These are phyloP conservation scores for Lactarius trivialis DNA, from an alignment of 768 basidiomycete genomes.

Conservation along the genomic window DNA sequence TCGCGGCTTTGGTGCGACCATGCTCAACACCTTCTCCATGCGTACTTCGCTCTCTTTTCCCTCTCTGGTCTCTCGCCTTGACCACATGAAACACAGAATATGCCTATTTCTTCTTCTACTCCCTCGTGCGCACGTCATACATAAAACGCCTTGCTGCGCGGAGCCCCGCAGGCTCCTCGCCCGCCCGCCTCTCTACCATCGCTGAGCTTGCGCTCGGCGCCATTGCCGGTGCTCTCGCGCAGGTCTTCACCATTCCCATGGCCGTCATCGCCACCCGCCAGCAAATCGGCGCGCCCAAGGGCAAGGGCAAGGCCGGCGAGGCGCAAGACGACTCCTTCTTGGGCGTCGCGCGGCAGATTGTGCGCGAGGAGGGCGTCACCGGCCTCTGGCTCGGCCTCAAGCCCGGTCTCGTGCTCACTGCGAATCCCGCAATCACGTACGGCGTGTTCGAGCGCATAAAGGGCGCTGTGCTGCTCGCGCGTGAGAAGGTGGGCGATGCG, in stretches of 20 bases:
- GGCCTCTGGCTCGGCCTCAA: constrained; percentile 92
- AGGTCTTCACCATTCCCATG: constrained; percentile 97
- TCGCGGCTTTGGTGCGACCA: constrained; percentile 89
- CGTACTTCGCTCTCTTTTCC: constrained; percentile 47
- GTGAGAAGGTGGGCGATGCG: constrained; percentile 35
- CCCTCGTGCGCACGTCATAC: constrained; percentile 79
- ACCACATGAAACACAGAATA: constrained; percentile 59
- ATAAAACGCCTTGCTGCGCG: constrained; percentile 59
- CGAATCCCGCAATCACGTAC: constrained; percentile 97
- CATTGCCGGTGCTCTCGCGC: constrained; percentile 86
- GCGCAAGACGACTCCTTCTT: constrained; percentile 63
- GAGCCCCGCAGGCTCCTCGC: constrained; percentile 54
- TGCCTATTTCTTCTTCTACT: constrained; percentile 99
- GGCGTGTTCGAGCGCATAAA: constrained; percentile 93
- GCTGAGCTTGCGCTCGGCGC: constrained; percentile 88
- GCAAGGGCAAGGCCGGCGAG: constrained; percentile 24
- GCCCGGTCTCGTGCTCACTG: constrained; percentile 89
- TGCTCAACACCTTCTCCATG: constrained; percentile 98
- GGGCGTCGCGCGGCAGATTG: constrained; percentile 75
- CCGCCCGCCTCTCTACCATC: constrained; percentile 60
- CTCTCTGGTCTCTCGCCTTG: neutral
- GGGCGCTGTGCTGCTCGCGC: constrained; percentile 54
- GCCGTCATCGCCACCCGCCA: constrained; percentile 97
- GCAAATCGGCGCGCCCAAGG: constrained; percentile 61
- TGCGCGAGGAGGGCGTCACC: constrained; percentile 79